These are phyloP conservation scores for Boletus hoseneyae DNA, from an alignment of 1,284 basidiomycete species.

Conservation along the genomic window DNA sequence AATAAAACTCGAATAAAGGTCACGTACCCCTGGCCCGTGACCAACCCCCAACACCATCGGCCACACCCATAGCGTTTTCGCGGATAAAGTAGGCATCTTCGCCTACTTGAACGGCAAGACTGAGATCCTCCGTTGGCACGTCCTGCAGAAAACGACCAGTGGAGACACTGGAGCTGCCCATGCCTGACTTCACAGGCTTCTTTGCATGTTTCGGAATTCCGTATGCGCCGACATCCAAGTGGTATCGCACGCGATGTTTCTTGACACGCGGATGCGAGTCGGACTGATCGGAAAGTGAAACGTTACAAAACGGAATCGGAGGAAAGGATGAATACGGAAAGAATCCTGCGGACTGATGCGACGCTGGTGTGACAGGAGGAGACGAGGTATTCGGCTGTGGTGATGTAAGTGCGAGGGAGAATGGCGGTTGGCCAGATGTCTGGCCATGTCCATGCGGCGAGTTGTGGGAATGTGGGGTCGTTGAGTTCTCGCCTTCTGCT, in stretches of 20 bases:
- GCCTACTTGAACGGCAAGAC: constrained; percentile 69
- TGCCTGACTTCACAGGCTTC: constrained; percentile 32
- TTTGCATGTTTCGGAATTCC: constrained; percentile 52
- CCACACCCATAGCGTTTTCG: constrained; percentile 81
- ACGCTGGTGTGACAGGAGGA: constrained; percentile 35
- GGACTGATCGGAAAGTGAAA: constrained; percentile 27
- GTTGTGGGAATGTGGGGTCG: constrained; percentile 28
- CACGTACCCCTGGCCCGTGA: constrained; percentile 40
- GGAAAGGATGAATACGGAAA: constrained; percentile 36
- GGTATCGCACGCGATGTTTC: constrained; percentile 48
- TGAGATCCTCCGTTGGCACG: constrained; percentile 33
- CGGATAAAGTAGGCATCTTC: constrained; percentile 86
- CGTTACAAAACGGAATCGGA: constrained; percentile 27
- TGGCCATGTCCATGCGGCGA: constrained; percentile 32
- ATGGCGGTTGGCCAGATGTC: constrained; percentile 30
- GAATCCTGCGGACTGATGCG: constrained; percentile 39
- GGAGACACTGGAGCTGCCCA: constrained; percentile 17
- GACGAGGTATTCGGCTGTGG: constrained; percentile 38
- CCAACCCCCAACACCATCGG: constrained; percentile 91
- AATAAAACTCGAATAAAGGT: constrained; percentile 6
- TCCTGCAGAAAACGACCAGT: constrained; percentile 23
- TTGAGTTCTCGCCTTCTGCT: constrained; percentile 42
- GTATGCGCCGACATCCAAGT: constrained; percentile 71
- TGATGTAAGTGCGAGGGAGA: constrained; percentile 45
- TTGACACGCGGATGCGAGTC: constrained; percentile 34